Base-by-base conservation (phyloP, 768 basidiomycete species). In the Hemileccinum rubropunctum region DNA sequence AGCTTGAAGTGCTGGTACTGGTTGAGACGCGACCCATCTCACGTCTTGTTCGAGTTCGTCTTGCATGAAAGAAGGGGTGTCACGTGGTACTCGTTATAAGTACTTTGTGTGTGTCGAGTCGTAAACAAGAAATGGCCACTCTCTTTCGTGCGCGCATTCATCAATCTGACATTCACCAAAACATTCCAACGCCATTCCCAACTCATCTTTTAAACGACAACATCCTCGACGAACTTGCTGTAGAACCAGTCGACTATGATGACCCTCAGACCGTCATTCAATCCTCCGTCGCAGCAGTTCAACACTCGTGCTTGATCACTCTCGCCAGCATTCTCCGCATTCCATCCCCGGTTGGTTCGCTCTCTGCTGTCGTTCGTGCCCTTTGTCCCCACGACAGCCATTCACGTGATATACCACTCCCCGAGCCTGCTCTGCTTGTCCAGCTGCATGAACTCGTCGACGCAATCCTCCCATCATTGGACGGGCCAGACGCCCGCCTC, bases 271-370 rank as follows among this genome's bases (percentile, higher is more conserved):
- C 85, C 23, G 23, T 6, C 23, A 23, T 23, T 23, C 9, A 90
- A 88, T n/a, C 83, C 23, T 23, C 23, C 23, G 23, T 92, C 55
- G 72, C 76, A 13, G 76, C 79, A 48, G 86, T 91, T 28, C 84
- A 89, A 58, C 78, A 76, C 51, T 87, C 86, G 15, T 90, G 86
- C 63, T 60, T 91, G 21, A 83, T 82, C 73, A 86, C 86, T 2
- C 72, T 92, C 41, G 81, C 83, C 58, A 83, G 81, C 64, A 73
- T 91, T 18, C 78, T 90, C 18, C 6, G 47, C 60, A 7, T 36
- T 62, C 18, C 61, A 0, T 53, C 54, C 1, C 57, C n/a, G n/a
- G n/a, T n/a, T n/a, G n/a, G n/a, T n/a, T n/a, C n/a, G n/a, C n/a
- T 65, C 12, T 48, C 54, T 18, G 57, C 50, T 15, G 51, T 65